These are phyloP conservation scores for Xylaria sp. DNA, from an alignment of 2,329 filamentous ascomycete species.

Conservation along the genomic window DNA sequence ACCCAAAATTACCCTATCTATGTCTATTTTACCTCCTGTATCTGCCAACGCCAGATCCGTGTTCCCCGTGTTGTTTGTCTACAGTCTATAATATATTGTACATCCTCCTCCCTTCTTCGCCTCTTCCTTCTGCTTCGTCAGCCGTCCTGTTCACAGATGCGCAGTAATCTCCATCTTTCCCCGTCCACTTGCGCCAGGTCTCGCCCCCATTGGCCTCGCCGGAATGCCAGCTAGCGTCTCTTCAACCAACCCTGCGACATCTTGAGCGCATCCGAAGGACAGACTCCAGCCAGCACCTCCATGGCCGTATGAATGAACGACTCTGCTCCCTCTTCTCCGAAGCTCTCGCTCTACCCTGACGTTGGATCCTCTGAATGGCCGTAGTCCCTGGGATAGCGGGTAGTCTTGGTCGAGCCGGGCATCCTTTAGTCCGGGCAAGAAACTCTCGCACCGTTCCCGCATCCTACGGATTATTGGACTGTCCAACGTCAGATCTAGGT, in stretches of 20 bases:
- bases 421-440: constrained; percentile 48
- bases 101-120: too few species aligned
- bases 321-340: constrained; percentile 41
- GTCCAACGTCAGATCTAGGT: constrained; percentile 47
- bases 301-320: constrained; percentile 53
- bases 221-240: constrained; percentile 41
- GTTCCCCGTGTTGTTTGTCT: too few species aligned
- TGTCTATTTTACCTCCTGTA: too few species aligned
- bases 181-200: constrained; percentile 31
- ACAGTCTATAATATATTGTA: too few species aligned
- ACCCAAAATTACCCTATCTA: too few species aligned
- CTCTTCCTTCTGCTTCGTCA: too few species aligned
- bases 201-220: constrained; percentile 40
- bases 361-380: constrained; percentile 48
- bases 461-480: constrained; percentile 48
- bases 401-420: constrained; percentile 48
- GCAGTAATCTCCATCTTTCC: constrained; percentile 31
- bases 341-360: constrained; percentile 52
- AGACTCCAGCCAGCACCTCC: constrained; percentile 52
- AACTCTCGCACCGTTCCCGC: constrained; percentile 50
- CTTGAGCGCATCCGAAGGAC: constrained; percentile 47
- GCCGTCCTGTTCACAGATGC: constrained; percentile 8
- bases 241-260: constrained; percentile 44
- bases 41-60: too few species aligned
- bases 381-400: constrained; percentile 50